phyloP scores from a whole-genome alignment of 1,284 basidiomycete genomes.

The Ceratobasidium papillatum region DNA sequence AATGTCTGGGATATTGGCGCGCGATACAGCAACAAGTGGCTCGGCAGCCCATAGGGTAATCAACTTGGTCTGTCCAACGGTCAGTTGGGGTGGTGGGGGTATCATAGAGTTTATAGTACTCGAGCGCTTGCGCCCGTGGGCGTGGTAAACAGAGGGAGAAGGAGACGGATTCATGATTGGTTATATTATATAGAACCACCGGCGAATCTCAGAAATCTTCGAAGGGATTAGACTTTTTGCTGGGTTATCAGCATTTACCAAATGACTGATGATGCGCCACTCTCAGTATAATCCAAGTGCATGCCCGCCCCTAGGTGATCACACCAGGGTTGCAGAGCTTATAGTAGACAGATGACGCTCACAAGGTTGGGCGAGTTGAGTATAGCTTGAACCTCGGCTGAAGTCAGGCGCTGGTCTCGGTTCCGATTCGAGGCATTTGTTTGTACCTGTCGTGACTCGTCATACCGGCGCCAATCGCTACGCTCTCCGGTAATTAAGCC shows the following conservation, averaged over 20 bases:
- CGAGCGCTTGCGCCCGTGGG: slow-evolving; percentile 43
- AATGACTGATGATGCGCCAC: neutral
- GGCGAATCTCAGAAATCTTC: slow-evolving; percentile 30
- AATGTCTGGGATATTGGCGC: slow-evolving; percentile 54
- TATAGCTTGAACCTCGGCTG: neutral
- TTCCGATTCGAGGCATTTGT: neutral
- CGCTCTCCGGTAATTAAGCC: neutral
- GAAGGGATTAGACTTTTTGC: slow-evolving; percentile 24
- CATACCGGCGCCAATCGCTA: neutral
- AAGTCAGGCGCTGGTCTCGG: neutral
- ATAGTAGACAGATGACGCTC: neutral
- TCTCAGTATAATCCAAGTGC: slow-evolving; percentile 8
- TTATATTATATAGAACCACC: slow-evolving; percentile 4
- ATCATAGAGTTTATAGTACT: slow-evolving; percentile 42
- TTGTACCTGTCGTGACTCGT: neutral
- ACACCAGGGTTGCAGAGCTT: neutral
- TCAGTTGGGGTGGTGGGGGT: slow-evolving; percentile 42
- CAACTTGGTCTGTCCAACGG: slow-evolving; percentile 40
- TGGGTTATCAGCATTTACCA: slow-evolving; percentile 1
- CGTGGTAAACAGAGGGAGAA: slow-evolving; percentile 31
- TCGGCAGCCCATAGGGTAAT: slow-evolving; percentile 39
- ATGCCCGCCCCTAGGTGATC: slow-evolving; percentile 4
- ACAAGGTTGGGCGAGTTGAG: neutral
- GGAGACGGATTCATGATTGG: slow-evolving; percentile 38
- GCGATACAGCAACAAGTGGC: slow-evolving; percentile 28